These are phyloP conservation scores for Allantophomopsis lycopodina DNA, from an alignment of 2,329 filamentous ascomycete species.

Conservation along the genomic window DNA sequence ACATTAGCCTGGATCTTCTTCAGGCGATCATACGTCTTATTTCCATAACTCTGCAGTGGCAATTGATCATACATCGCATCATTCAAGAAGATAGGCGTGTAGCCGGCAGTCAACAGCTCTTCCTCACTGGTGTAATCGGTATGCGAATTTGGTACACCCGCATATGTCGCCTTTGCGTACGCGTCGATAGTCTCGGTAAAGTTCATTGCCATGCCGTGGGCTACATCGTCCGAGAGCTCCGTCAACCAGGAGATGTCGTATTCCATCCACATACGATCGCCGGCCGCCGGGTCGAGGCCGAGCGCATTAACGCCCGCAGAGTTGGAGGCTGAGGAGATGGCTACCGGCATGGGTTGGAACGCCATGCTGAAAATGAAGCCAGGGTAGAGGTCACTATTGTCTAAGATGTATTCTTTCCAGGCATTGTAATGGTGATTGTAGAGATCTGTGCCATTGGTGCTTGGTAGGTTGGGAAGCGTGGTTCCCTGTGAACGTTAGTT, in stretches of 20 bases:
- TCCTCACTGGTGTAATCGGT: constrained; percentile 1
- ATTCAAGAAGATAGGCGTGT: constrained; percentile 20
- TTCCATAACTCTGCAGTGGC: constrained; percentile 30
- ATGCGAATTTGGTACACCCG: constrained; percentile 9
- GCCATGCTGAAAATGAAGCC: constrained; percentile 15
- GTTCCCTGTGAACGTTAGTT: constrained; percentile 1
- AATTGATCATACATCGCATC: constrained; percentile 20
- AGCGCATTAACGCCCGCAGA: constrained; percentile 13
- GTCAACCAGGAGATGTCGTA: constrained; percentile 17
- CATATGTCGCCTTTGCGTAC: constrained; percentile 5
- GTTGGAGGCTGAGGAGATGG: constrained; percentile 12
- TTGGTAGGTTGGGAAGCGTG: constrained; percentile 9
- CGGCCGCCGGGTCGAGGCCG: constrained; percentile 10
- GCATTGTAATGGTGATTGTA: constrained; percentile 20
- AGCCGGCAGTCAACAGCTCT: constrained; percentile 5
- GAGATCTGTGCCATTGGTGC: constrained; percentile 14
- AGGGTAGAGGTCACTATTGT: constrained; percentile 12
- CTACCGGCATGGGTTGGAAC: constrained; percentile 18
- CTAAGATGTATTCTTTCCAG: constrained; percentile 12
- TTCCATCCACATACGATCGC: constrained; percentile 18
- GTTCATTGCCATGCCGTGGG: constrained; percentile 5
- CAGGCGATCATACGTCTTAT: constrained; percentile 27
- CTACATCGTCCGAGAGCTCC: constrained; percentile 8
- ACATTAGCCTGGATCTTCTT: constrained; percentile 33
- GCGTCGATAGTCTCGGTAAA: constrained; percentile 5